These are phyloP conservation scores for Cystobasidiopsis lactophilus DNA, from an alignment of 768 basidiomycete species.

Conservation along the genomic window DNA sequence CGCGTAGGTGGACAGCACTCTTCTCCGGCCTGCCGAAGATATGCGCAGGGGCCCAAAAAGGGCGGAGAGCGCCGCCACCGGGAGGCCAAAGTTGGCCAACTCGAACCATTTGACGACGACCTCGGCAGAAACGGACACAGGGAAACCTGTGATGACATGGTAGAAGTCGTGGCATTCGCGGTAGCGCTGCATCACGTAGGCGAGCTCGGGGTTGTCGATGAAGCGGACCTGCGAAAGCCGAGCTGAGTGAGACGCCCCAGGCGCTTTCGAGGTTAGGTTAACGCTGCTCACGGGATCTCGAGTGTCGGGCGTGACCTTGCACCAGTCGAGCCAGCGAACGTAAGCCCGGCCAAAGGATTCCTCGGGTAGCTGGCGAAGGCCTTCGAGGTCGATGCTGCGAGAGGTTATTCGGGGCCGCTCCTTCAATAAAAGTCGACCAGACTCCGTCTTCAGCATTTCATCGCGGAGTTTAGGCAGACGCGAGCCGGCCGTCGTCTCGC, in stretches of 20 bases:
- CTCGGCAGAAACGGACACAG: constrained; percentile 74
- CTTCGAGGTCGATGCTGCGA: constrained; percentile 46
- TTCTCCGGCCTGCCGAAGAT: constrained; percentile 31
- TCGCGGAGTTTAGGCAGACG: constrained; percentile 33
- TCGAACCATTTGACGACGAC: constrained; percentile 88
- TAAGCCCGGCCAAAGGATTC: constrained; percentile 74
- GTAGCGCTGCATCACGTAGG: constrained; percentile 95
- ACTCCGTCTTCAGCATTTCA: constrained; percentile 32
- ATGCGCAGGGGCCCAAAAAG: constrained; percentile 58
- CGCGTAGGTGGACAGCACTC: constrained; percentile 57
- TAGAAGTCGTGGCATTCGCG: constrained; percentile 96
- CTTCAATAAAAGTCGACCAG: constrained; percentile 62
- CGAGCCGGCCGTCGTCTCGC: constrained; percentile 71
- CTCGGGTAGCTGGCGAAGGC: constrained; percentile 43
- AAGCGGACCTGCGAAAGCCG: constrained; percentile 51
- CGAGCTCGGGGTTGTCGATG: constrained; percentile 79
- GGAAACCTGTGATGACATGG: constrained; percentile 70
- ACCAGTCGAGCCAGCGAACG: constrained; percentile 66
- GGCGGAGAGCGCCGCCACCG: constrained; percentile 63
- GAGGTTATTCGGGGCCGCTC: constrained; percentile 65
- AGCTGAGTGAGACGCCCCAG: background rate
- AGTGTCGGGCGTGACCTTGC: constrained; percentile 80
- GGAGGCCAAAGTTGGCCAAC: constrained; percentile 71
- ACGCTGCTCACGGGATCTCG: constrained; percentile 48
- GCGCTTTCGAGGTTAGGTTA: background rate